Base-by-base conservation (phyloP, 2,329 filamentous ascomycete species). In the Aspergillus pseudoterreus region DNA sequence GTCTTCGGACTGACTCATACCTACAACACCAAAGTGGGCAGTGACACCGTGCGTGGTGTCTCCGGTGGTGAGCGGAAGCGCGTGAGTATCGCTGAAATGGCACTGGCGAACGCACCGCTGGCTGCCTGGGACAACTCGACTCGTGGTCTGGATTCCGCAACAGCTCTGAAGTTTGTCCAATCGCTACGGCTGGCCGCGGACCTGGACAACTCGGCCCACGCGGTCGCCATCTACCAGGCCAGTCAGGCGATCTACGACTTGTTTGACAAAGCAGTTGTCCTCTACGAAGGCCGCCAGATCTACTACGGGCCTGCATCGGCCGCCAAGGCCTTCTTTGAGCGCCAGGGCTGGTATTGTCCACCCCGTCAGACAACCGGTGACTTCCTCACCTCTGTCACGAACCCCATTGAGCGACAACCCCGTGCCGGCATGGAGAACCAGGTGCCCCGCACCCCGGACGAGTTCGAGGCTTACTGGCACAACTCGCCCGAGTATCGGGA, bases 261-360 rank as follows among this genome's bases (percentile, higher is more conserved):
- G 9, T 90, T 90, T 57, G 86, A 90, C 67, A 89, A 88, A 63
- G 81, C 81, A 0, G 75, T 81, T 0, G 82, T 91, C 0, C 73
- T 90, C 0, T 88, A 90, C 62, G 84, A 89, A 57, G 87, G 87
- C 0, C 79, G 83, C 0, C 80, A 90, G 63, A 89, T 92, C 60
- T 92, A 82, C 72, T 90, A 84, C 56, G 88, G 88, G 0, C 78
- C 80, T 0, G 79, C 82, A 0, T 61, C 61, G 2, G 66, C 74
- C 1, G 87, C 87, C 0, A 83, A 80, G 55, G 63, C 62, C 0
- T 90, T 81, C 69, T 90, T 91, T 53, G 82, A 87, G 60, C 71
- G 77, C 2, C 79, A 86, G 65, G 87, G 87, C 15, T 90, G 82
- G 78, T 65, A 77, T 30, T 88, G 86, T 55, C 84, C 85, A 0